Conservation (phyloP, 2,329 filamentous ascomycete species). For the Pestalotiopsis sp. region DNA sequence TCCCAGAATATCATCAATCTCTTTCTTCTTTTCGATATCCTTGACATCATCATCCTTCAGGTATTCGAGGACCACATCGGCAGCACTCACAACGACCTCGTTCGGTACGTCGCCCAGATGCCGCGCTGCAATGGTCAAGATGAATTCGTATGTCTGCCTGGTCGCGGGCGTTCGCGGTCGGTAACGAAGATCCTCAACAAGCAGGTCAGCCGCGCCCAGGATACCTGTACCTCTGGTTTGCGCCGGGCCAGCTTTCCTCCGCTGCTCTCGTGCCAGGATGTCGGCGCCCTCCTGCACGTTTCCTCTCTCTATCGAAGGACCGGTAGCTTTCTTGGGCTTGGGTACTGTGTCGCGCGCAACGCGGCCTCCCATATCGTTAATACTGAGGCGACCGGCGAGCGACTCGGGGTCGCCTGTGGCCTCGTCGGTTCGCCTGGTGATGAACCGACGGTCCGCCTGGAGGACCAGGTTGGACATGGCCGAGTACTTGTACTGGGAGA, state of each 20-base stretch:
- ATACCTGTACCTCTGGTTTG: conserved; percentile 76
- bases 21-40: conserved; percentile 97
- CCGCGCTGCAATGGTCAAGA: conserved; percentile 86
- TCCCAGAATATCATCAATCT: conserved; percentile 93
- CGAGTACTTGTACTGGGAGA: conserved; percentile 98
- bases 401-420: conserved; percentile 97
- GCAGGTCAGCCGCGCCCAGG: conserved; percentile 79
- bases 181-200: conserved; percentile 91
- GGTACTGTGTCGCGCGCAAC: conserved; percentile 79
- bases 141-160: conserved; percentile 90
- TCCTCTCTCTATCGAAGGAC: conserved; percentile 74
- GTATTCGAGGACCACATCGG: conserved; percentile 87
- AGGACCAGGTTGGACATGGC: conserved; percentile 99
- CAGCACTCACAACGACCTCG: conserved; percentile 89
- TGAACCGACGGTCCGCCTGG: conserved; percentile 97
- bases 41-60: conserved; percentile 95
- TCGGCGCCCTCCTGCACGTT: conserved; percentile 79
- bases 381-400: conserved; percentile 88
- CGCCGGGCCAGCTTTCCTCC: conserved; percentile 74
- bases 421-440: conserved; percentile 90
- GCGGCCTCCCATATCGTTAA: conserved; percentile 90
- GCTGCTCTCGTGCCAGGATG: conserved; percentile 80
- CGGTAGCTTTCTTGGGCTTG: conserved; percentile 76
- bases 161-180: conserved; percentile 90
- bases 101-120: conserved; percentile 92